Evolutionary conservation across 257 asterid genomes (phyloP), one percentile per base, ranked within the genome.

Genomic region (Jasminum sambac): DNA sequence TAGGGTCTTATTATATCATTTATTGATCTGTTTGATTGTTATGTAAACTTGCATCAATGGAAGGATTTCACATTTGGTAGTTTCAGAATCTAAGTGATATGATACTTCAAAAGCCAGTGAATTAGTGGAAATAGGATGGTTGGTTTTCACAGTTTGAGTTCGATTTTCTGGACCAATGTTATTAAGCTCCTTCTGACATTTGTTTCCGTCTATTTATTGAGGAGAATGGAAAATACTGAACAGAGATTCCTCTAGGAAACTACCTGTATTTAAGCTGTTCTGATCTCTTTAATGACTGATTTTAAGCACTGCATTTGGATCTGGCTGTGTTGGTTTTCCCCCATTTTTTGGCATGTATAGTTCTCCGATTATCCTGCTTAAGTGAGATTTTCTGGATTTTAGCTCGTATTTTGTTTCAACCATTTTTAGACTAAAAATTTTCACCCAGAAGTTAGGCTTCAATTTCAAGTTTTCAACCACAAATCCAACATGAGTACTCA

Each of bases 1-100:
- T 57, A 64, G 11, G 57, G 34, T 76, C 64, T 50, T 76, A 43
- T 63, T 64, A 5, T 30, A 34, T 64, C 17, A 57, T 43, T 38
- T 11, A 55, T 55, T 55, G 34, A 11, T 11, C 36, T 1, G n/a
- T 19, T 55, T 55, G 34, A 55, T 55, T 46, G 21, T 24, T 63
- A 63, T 69, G 6, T 64, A 63, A 50, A 50, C 23, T 14, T 61
- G 7, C 17, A 8, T 30, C 55, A 41, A 21, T 46, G 59, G 69
- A 67, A 61, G 63, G 19, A 43, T 50, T 8, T 42, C 40, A 48
- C 16, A 8, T 52, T 39, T 61, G 50, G 26, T 69, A 17, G 38
- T 21, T 62, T 42, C 68, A 46, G 36, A 55, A 52, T 67, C 61
- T 21, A 55, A 23, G 63, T 30, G 16, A 55, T 11, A 21, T 66